Conservation (phyloP, 2,329 filamentous ascomycete species). For the Madurella fahalii region DNA sequence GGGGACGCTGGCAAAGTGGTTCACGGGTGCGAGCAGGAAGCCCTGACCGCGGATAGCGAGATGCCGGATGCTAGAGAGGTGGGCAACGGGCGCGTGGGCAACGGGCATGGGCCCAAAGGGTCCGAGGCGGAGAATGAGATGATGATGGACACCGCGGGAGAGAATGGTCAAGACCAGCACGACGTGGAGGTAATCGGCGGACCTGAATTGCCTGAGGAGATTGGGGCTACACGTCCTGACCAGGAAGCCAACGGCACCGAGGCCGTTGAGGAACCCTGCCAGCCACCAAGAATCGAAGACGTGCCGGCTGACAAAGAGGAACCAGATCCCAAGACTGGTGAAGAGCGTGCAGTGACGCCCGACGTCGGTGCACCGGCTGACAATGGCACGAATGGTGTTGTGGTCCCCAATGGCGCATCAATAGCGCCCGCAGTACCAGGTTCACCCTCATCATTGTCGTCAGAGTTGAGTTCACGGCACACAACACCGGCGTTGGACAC, state of each 20-base stretch:
- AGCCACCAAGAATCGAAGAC: background rate
- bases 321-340: background rate
- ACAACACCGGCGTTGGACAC: conserved; percentile 11
- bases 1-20: background rate
- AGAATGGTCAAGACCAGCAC: background rate
- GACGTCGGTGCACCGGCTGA: background rate
- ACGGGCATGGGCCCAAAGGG: background rate
- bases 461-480: conserved; percentile 12
- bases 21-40: background rate
- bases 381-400: background rate
- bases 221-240: background rate
- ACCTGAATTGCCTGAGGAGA: background rate
- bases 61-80: background rate
- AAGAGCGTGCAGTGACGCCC: background rate
- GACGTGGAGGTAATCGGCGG: background rate
- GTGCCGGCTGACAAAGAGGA: background rate
- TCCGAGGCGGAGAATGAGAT: background rate
- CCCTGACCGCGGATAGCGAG: background rate
- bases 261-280: background rate
- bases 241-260: background rate
- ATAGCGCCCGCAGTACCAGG: background rate
- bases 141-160: no score
- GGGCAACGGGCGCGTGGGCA: no score
- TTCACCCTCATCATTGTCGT: conserved; percentile 7
- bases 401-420: background rate